Evolutionary conservation across 495 filamentous ascomycete species (phyloP), one percentile per base, ranked within the genome.

Genomic region (Penicillium desertorum): DNA sequence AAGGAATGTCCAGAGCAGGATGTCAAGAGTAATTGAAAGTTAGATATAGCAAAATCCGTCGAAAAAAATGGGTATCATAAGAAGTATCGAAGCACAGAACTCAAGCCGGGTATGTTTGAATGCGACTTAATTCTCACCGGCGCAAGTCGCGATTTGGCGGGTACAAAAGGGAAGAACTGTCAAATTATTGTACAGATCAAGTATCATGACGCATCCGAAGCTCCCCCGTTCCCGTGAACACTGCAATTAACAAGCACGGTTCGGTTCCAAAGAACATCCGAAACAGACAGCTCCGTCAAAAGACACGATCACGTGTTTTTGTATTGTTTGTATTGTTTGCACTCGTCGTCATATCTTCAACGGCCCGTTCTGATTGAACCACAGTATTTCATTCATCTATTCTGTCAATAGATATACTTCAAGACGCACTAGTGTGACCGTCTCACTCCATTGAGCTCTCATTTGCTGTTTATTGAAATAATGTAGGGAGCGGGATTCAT

Each of bases 271-370:
- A 55, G 23, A 41, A 37, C 16, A 14, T 39, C 47, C 34, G 34
- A 47, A 57, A 30, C 34, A 43, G 50, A 32, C 34, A 53, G 16
- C 51, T 53, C 48, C 51, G 51, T 34, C 53, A 37, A 57, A 60
- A 62, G 64, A 52, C 43, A 43, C 43, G 27, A 64, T 71, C 69
- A 71, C 64, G 65, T 71, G 69, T 57, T 62, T 70, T 72, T 70
- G 57, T 43, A 16, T n/a, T 62, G 65, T 72, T 72, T 72, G 63
- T 39, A 20, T 19, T 62, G 67, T 72, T 72, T 72, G 69, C 53
- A 47, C 53, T 17, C 41, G 45, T 63, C 63, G 64, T 69, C 66
- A 69, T 71, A 29, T 29, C 27, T 29, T 29, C 27, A 29, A 29
- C 2, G 27, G 30, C 34, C 12, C 34, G 16, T 16, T 36, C 34